Evolutionary conservation across 177 flowering plant genomes (phyloP).

Genomic region (Vitis hybrid): DNA sequence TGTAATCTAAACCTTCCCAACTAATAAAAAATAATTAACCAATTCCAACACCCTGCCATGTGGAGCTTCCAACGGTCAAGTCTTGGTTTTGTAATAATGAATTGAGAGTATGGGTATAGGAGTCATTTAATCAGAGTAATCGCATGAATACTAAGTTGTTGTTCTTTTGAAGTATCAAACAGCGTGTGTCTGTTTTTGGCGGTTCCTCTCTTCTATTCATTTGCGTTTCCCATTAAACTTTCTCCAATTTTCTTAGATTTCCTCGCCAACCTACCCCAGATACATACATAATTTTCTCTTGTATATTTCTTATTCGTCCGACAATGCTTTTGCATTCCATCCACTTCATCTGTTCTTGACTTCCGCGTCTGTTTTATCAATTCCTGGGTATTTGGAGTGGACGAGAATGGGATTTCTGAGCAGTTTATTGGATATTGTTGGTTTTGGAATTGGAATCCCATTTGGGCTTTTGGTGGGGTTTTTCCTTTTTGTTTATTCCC

Average conservation of each 20-base stretch:
- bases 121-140: no score
- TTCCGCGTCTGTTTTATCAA: background rate
- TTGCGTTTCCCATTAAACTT: background rate
- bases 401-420: conserved; percentile 56
- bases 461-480: conserved; percentile 61
- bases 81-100: no score
- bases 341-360: background rate
- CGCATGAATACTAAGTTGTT: no score
- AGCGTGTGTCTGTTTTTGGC: background rate
- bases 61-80: no score
- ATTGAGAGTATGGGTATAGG: no score
- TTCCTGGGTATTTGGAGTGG: background rate
- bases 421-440: conserved; percentile 50
- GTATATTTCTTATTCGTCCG: background rate
- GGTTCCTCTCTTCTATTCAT: background rate
- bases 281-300: background rate
- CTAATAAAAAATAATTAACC: no score
- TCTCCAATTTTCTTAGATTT: background rate
- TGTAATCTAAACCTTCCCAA: no score
- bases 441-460: conserved; percentile 64
- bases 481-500: conserved; percentile 45
- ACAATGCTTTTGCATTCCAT: background rate
- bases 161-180: no score
- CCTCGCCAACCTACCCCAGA: background rate
- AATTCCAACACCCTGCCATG: no score